Conservation (phyloP, 305 asterid species). For the Fraxinus albicans region DNA sequence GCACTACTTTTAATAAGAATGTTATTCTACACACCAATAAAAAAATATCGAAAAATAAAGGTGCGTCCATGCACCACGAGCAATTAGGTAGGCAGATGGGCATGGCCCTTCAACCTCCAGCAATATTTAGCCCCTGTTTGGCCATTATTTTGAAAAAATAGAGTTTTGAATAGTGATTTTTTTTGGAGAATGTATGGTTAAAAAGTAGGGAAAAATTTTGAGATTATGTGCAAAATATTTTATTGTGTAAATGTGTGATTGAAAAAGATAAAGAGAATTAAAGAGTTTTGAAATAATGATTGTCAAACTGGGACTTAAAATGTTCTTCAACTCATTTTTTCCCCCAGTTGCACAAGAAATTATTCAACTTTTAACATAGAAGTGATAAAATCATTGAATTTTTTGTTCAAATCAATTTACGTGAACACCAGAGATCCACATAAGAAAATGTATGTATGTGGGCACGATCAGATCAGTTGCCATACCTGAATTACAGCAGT, state of each 20-base stretch:
- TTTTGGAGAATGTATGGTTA: no score
- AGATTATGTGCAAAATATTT: no score
- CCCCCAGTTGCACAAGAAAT: not conserved
- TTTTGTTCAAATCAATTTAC: not conserved
- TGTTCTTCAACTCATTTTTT: not conserved
- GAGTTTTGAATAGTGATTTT: no score
- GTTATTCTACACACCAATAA: not conserved
- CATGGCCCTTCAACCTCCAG: not conserved
- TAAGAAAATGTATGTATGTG: not conserved
- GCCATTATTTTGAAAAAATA: no score
- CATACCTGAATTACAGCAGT: slow-evolving; percentile 75
- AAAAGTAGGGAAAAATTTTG: no score
- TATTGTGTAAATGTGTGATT: no score
- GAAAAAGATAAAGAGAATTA: no score
- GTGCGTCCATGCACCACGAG: not conserved
- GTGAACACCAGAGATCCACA: not conserved
- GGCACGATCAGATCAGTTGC: not conserved
- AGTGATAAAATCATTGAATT: not conserved
- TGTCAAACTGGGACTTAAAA: not conserved
- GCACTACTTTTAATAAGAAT: not conserved
- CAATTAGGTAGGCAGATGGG: not conserved
- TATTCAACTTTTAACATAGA: not conserved
- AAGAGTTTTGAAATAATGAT: no score
- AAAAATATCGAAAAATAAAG: not conserved
- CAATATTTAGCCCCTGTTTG: not conserved